Percentiles rank a stretch among this genome's conserved stretches.
phyloP scores from a whole-genome alignment of 2,329 filamentous ascomycete genomes.

The Calonectria crousiana region DNA sequence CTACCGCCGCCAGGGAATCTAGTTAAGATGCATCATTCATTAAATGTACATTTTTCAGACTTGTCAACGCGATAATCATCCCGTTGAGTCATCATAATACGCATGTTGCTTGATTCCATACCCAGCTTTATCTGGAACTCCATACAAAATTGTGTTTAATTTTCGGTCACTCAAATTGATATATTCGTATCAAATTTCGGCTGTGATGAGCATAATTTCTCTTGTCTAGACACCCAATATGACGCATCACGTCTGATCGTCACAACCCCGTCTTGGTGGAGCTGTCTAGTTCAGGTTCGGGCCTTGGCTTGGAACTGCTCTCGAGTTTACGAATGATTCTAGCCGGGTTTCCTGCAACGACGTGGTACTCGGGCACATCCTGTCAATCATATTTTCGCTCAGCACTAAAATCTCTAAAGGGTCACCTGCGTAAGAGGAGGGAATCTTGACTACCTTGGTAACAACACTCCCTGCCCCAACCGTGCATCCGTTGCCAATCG shows the following conservation, averaged over 20 bases:
- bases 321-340: constrained; percentile 11
- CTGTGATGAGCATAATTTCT: background rate
- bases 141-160: background rate
- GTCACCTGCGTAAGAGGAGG: too few relatives aligned
- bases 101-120: too few relatives aligned
- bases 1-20: too few relatives aligned
- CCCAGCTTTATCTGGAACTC: background rate
- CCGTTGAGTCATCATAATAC: too few relatives aligned
- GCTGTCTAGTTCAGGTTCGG: background rate
- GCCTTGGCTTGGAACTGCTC: background rate
- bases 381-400: background rate
- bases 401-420: background rate
- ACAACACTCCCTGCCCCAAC: constrained; percentile 88
- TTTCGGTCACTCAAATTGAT: background rate
- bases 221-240: background rate
- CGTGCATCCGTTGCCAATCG: constrained; percentile 78
- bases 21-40: too few relatives aligned
- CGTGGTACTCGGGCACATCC: background rate
- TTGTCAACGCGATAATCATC: too few relatives aligned
- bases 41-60: too few relatives aligned
- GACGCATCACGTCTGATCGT: background rate
- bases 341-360: constrained; percentile 12
- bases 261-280: background rate
- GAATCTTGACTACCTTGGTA: background rate
- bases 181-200: background rate